Conservation (phyloP, 768 basidiomycete species). For the Termitomyces sp. region DNA sequence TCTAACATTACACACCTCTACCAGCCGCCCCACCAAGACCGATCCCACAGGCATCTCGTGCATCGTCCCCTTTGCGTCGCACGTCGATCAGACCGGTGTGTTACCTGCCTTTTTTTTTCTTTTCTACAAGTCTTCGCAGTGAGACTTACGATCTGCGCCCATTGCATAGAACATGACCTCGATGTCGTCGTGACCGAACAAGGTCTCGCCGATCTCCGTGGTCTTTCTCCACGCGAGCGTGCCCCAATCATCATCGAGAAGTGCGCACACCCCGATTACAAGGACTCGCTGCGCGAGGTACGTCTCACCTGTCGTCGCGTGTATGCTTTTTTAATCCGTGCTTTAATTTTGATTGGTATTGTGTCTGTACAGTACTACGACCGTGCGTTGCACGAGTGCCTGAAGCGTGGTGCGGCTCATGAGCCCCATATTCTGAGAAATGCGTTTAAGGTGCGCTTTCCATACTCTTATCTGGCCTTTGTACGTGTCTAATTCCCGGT, state of each 20-base stretch:
- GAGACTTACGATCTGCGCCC: background rate
- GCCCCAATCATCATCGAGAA: constrained; percentile 44
- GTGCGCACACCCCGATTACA: constrained; percentile 46
- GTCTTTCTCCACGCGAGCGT: constrained; percentile 41
- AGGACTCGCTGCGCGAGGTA: constrained; percentile 35
- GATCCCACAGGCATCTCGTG: constrained; percentile 48
- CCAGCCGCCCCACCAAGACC: constrained; percentile 39
- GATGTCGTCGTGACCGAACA: constrained; percentile 47
- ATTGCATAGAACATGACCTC: constrained; percentile 41
- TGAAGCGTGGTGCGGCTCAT: constrained; percentile 39
- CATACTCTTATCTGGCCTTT: background rate
- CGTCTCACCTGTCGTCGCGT: background rate
- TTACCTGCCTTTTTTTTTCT: background rate
- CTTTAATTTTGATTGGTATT: background rate
- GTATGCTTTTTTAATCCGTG: background rate
- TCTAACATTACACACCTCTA: background rate
- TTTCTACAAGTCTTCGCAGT: background rate
- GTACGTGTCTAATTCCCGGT: background rate
- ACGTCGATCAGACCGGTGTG: constrained; percentile 45
- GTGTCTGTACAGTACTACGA: constrained; percentile 35
- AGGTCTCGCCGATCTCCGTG: constrained; percentile 44
- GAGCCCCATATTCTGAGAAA: constrained; percentile 44
- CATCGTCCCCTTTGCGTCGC: constrained; percentile 44
- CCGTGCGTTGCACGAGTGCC: constrained; percentile 36
- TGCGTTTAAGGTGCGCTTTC: constrained; percentile 10